These are phyloP conservation scores for Penicillium sp. DNA, from an alignment of 2,329 filamentous ascomycete species.

Conservation along the genomic window DNA sequence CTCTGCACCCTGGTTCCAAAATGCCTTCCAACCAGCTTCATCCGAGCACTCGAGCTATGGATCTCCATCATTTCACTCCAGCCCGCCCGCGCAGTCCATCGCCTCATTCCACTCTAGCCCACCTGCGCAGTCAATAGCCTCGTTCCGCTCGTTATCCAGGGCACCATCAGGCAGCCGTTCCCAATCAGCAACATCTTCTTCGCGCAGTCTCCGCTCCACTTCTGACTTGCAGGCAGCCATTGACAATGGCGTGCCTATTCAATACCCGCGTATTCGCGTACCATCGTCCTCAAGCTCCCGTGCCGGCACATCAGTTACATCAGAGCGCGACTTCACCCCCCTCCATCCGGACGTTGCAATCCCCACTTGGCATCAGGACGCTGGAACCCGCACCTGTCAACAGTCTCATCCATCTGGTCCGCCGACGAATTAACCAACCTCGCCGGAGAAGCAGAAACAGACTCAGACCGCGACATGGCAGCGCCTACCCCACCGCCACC, in stretches of 20 bases:
- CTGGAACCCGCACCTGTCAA: constrained; percentile 46
- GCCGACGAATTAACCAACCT: constrained; percentile 33
- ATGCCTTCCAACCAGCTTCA: constrained; percentile 33
- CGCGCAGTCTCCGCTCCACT: constrained; percentile 32
- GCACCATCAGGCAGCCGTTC: constrained; percentile 30
- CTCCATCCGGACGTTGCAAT: constrained; percentile 34
- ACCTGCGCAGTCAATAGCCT: constrained; percentile 33
- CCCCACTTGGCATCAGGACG: constrained; percentile 25
- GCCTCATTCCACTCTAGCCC: constrained; percentile 43
- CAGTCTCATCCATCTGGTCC: constrained; percentile 45
- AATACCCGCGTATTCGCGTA: constrained; percentile 38
- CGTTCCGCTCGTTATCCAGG: constrained; percentile 36
- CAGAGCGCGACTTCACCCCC: constrained; percentile 34
- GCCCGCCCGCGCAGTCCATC: constrained; percentile 36
- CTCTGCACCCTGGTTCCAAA: constrained; percentile 35
- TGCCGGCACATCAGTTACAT: constrained; percentile 32
- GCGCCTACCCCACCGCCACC: constrained; percentile 25
- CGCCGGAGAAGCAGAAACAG: constrained; percentile 22
- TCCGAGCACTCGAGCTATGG: constrained; percentile 35
- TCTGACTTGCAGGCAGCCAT: constrained; percentile 39
- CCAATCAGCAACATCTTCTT: constrained; percentile 35
- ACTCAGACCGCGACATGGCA: constrained; percentile 13
- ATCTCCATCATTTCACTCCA: constrained; percentile 41
- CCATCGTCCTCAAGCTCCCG: constrained; percentile 44
- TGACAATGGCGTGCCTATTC: constrained; percentile 37